Percentiles rank a stretch among this genome's conserved stretches.
These are phyloP conservation scores for Limonomyces culmigenus DNA, from an alignment of 1,284 basidiomycete genomes.

Conservation along the genomic window DNA sequence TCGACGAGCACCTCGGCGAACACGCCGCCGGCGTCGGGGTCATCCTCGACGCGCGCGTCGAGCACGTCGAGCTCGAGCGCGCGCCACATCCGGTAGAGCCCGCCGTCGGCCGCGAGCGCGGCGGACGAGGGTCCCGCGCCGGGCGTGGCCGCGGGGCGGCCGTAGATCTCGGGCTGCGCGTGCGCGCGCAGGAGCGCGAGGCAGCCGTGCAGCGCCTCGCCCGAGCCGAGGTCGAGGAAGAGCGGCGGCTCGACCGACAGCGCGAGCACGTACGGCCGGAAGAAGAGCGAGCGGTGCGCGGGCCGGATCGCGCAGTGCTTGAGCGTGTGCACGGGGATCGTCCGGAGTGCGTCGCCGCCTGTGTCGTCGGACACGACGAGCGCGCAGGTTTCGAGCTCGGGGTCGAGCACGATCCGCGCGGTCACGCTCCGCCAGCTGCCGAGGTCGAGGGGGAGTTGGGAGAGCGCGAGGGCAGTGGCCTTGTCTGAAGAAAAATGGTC, in stretches of 20 bases:
- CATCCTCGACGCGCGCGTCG: conserved; percentile 53
- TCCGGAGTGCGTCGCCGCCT: conserved; percentile 59
- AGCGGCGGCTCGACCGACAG: conserved; percentile 39
- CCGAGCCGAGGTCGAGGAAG: conserved; percentile 46
- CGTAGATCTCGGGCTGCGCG: conserved; percentile 62
- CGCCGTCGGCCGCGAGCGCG: conserved; percentile 28
- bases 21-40: conserved; percentile 27
- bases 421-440: conserved; percentile 1
- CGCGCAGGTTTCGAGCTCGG: too few species aligned
- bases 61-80: conserved; percentile 55
- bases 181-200: conserved; percentile 59
- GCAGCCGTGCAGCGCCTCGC: conserved; percentile 51
- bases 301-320: conserved; percentile 59
- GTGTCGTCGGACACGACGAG: too few species aligned
- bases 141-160: conserved; percentile 33
- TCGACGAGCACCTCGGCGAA: conserved; percentile 58
- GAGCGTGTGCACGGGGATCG: conserved; percentile 51
- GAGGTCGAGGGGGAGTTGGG: conserved; percentile 6
- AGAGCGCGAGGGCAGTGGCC: conserved; percentile 10
- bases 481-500: conserved; percentile 53
- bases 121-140: conserved; percentile 7
- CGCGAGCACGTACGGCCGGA: conserved; percentile 31
- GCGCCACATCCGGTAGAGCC: conserved; percentile 72
- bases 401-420: background rate
- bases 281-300: conserved; percentile 54